phyloP scores from a whole-genome alignment of 331 rosid species.

The Malus hybrid region DNA sequence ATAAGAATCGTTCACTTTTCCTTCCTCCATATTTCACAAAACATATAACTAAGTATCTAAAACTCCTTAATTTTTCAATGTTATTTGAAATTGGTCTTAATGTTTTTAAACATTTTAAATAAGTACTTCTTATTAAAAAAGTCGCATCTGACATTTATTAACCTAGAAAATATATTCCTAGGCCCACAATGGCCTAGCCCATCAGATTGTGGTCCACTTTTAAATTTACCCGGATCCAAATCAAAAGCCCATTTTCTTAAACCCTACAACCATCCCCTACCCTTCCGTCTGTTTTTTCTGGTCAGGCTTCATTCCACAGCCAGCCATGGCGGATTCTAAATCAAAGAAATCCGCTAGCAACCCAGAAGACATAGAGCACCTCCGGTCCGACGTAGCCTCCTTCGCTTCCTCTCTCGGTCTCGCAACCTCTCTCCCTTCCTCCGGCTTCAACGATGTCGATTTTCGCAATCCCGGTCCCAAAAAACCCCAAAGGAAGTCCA shows the following conservation, averaged over 20 bases:
- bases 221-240: background rate
- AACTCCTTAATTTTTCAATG: too few relatives aligned
- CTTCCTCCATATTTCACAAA: too few relatives aligned
- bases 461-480: conserved; percentile 52
- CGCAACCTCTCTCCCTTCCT: conserved; percentile 42
- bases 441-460: conserved; percentile 89
- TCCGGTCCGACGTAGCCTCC: conserved; percentile 65
- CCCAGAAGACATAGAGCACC: conserved; percentile 38
- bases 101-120: too few relatives aligned
- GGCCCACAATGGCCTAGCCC: background rate
- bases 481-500: conserved; percentile 9
- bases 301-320: background rate
- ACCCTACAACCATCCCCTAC: background rate
- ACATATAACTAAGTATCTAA: too few relatives aligned
- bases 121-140: too few relatives aligned
- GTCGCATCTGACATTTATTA: too few relatives aligned
- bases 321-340: conserved; percentile 51
- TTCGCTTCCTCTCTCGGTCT: conserved; percentile 84
- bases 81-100: too few relatives aligned
- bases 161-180: background rate
- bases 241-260: background rate
- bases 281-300: background rate
- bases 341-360: conserved; percentile 30
- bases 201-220: background rate
- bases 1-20: too few relatives aligned